These are phyloP conservation scores for Penicillium sp. DNA, from an alignment of 2,329 filamentous ascomycete genomes.

Conservation along the genomic window DNA sequence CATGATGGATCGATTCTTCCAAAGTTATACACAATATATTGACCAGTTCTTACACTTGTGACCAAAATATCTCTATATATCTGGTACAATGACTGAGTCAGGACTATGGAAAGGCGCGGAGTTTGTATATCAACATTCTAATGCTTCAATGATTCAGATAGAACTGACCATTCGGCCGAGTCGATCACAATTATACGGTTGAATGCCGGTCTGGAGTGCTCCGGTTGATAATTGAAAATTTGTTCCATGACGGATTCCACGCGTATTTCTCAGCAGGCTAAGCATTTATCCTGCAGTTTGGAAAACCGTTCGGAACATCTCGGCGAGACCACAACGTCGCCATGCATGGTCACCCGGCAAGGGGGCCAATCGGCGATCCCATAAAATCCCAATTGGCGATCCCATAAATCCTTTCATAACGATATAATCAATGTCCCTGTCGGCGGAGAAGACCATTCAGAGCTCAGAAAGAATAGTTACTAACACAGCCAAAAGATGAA, in stretches of 20 bases:
- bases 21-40: no score
- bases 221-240: not conserved
- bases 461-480: not conserved
- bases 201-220: not conserved
- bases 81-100: no score
- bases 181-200: no score
- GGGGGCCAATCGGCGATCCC: not conserved
- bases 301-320: constrained; percentile 9
- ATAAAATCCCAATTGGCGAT: not conserved
- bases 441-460: constrained; percentile 20
- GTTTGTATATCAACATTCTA: no score
- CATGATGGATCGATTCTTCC: no score
- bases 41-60: no score
- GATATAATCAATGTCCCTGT: not conserved
- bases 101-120: no score
- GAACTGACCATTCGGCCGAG: no score
- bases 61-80: no score
- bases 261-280: constrained; percentile 13
- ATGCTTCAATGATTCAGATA: no score
- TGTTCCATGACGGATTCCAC: constrained; percentile 7
- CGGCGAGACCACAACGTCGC: not conserved
- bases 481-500: constrained; percentile 8
- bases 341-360: not conserved
- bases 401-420: not conserved
- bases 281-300: constrained; percentile 1